phyloP scores from a whole-genome alignment of 805 yeast genomes.

The Candida insectorum region DNA sequence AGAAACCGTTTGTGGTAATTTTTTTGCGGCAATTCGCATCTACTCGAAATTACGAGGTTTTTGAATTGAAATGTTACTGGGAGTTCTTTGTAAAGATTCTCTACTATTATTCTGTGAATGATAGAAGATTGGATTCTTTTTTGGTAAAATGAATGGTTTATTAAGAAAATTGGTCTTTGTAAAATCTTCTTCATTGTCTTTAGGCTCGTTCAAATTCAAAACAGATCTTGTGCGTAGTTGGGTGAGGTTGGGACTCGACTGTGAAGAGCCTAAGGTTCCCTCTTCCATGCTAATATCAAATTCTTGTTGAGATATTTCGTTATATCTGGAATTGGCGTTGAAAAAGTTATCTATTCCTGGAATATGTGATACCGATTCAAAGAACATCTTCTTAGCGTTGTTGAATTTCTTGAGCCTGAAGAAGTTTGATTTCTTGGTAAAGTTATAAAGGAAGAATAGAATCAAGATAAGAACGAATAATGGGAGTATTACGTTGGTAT shows the following conservation, averaged over 20 bases:
- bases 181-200: conserved; percentile 7
- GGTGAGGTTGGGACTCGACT: conserved; percentile 14
- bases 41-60: no score
- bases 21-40: no score
- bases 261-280: conserved; percentile 24
- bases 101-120: conserved; percentile 19
- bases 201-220: conserved; percentile 21
- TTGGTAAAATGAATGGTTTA: conserved; percentile 35
- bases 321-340: conserved; percentile 8
- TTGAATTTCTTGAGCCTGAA: conserved; percentile 12
- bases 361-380: conserved; percentile 15
- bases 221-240: conserved; percentile 35
- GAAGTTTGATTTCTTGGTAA: conserved; percentile 5
- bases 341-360: conserved; percentile 18
- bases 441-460: conserved; percentile 9
- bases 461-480: conserved; percentile 14
- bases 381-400: conserved; percentile 8
- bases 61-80: conserved; percentile 15
- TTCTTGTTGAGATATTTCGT: conserved; percentile 16
- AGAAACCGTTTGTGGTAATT: no score
- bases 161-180: conserved; percentile 25
- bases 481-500: conserved; percentile 4
- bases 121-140: conserved; percentile 14
- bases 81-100: conserved; percentile 22
- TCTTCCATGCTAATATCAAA: conserved; percentile 30